Conservation (phyloP, 495 filamentous ascomycete genomes). For the Talaromyces borbonicus region DNA sequence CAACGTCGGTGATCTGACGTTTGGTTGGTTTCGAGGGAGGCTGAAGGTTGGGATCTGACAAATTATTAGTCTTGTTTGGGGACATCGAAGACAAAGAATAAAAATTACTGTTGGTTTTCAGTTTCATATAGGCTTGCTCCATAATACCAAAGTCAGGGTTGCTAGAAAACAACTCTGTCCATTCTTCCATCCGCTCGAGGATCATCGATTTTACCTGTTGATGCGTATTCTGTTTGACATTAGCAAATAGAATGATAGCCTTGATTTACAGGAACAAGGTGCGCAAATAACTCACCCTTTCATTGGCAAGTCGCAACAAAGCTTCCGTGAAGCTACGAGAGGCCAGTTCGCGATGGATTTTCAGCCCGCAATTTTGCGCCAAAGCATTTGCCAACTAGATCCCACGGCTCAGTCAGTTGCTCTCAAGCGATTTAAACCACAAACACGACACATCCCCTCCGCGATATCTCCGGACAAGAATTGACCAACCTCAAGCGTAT, state of each 20-base stretch:
- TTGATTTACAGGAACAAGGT: neutral
- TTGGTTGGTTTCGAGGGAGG: slow-evolving; percentile 90
- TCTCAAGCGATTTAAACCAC: neutral
- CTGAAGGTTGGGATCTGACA: slow-evolving; percentile 77
- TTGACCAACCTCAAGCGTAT: slow-evolving; percentile 75
- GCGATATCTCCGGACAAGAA: too few relatives aligned
- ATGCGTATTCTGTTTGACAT: slow-evolving; percentile 63
- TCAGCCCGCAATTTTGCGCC: slow-evolving; percentile 85
- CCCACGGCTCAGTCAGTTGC: neutral
- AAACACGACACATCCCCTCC: too few relatives aligned
- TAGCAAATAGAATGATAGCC: neutral
- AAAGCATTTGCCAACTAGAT: slow-evolving; percentile 75
- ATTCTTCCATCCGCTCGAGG: slow-evolving; percentile 89
- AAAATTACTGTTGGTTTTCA: slow-evolving; percentile 64
- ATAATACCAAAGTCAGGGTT: slow-evolving; percentile 95
- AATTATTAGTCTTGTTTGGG: slow-evolving; percentile 6
- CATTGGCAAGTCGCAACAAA: slow-evolving; percentile 76
- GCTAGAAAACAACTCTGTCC: slow-evolving; percentile 85
- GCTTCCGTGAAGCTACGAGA: slow-evolving; percentile 95
- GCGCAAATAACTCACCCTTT: slow-evolving; percentile 50
- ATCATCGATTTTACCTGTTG: slow-evolving; percentile 96
- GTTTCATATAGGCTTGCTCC: slow-evolving; percentile 85
- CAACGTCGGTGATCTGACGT: slow-evolving; percentile 75
- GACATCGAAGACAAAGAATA: neutral
- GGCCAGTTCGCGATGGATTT: slow-evolving; percentile 87